phyloP scores from a whole-genome alignment of 257 asterid genomes.

The Fraxinus anomala region DNA sequence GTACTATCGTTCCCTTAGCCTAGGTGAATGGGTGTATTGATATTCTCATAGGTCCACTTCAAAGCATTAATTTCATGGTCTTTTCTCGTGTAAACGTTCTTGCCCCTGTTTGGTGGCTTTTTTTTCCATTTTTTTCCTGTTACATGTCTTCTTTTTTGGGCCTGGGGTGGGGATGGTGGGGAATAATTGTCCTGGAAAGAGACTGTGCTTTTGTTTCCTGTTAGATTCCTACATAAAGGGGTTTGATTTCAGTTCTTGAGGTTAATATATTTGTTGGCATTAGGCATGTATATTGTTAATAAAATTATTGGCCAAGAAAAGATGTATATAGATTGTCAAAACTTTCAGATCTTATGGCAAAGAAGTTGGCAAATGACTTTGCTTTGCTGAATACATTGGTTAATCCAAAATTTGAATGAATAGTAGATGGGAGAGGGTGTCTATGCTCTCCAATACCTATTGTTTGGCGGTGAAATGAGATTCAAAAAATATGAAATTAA shows the following conservation, averaged over 20 bases:
- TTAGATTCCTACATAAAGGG: neutral
- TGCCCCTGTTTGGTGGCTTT: neutral
- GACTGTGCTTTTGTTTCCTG: no score
- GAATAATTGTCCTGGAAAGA: no score
- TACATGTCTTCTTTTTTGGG: no score
- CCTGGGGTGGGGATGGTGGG: no score
- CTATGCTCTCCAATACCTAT: neutral
- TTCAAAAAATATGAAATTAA: neutral
- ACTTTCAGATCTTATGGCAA: neutral
- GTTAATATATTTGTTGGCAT: neutral
- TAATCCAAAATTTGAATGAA: neutral
- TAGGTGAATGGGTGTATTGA: conserved; percentile 84
- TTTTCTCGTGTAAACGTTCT: neutral
- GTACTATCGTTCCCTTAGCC: conserved; percentile 82
- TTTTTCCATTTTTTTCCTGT: no score
- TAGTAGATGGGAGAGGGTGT: neutral
- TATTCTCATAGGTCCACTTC: neutral
- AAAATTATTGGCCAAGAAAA: neutral
- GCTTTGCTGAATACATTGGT: neutral
- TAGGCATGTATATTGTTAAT: no score
- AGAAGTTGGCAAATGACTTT: neutral
- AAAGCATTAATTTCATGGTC: neutral
- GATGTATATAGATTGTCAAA: neutral
- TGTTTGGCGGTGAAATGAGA: no score
- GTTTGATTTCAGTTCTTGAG: neutral